Base-by-base conservation (phyloP, 306 rosid species). In the Glycine soja region DNA sequence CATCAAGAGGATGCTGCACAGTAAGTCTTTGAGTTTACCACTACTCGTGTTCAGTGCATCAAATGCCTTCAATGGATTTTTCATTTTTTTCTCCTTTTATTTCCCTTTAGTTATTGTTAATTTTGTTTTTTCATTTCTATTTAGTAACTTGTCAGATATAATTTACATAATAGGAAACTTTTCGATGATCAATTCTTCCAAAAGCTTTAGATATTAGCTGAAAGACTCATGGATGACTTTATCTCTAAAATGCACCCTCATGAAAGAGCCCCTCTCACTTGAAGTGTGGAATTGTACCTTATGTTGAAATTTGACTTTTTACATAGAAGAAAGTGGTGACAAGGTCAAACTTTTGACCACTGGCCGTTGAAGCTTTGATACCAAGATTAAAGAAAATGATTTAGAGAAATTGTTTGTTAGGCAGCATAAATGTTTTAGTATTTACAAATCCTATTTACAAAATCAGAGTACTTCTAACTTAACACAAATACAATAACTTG, bases 1-100 rank as follows among this genome's bases (percentile, higher is more conserved):
- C 88, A 90, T 81, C 92, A 90, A 78, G 97, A 93, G 70, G 98
- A 94, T 79, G 91, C 79, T 78, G 93, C 88, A 10, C 98, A 91
- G 98, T 94, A 89, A 88, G 98, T 84, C 73, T 74, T 65, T 12
- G 45, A 53, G 16, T 15, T 65, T 61, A 68, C 56, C 51, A 65
- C 68, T 7, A 45, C 75, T 66, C 18, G 66, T 61, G 30, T 69
- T 59, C n/a, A 3, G 32, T 82, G 19, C 45, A 16, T 69, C 13
- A 32, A 34, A 57, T 81, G 52, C 63, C 7, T 14, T 53, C 8
- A 15, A 10, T 53, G 40, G 19, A 48, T 57, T 59, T 32, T 47
- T 5, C 66, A 64, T 52, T 64, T 70, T 3, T 42, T 15, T 70
- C 13, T 34, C 11, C 50, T 62, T 74, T 58, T 18, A 42, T 66